phyloP scores from a whole-genome alignment of 2,329 filamentous ascomycete species.

The Verticillium albo-atrum region DNA sequence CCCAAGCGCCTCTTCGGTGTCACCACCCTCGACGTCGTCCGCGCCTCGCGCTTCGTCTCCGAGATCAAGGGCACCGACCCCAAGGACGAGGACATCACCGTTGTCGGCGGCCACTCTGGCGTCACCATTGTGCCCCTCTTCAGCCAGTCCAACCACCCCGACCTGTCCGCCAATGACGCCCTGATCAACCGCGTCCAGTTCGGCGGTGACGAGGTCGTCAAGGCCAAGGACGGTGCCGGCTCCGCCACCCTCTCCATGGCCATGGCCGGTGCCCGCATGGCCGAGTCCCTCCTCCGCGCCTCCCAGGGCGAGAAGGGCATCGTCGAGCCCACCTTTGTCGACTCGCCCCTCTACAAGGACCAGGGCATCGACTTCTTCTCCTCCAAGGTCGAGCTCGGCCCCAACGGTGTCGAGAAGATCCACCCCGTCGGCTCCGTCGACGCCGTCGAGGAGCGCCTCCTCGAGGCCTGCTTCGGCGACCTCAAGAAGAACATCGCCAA shows the following conservation, averaged over 20 bases:
- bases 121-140: slow-evolving; percentile 98
- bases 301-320: slow-evolving; percentile 91
- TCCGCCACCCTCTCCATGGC: slow-evolving; percentile 99
- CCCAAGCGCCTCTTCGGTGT: slow-evolving; percentile 99
- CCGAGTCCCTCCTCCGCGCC: slow-evolving; percentile 91
- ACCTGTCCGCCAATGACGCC: slow-evolving; percentile 71
- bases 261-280: slow-evolving; percentile 80
- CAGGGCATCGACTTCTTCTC: slow-evolving; percentile 97
- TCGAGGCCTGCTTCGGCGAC: slow-evolving; percentile 79
- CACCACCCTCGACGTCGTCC: slow-evolving; percentile 97
- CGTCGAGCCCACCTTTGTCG: slow-evolving; percentile 93
- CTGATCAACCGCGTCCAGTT: slow-evolving; percentile 97
- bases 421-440: slow-evolving; percentile 80
- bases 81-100: slow-evolving; percentile 87
- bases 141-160: slow-evolving; percentile 84
- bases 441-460: slow-evolving; percentile 80
- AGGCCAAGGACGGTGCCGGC: slow-evolving; percentile 97
- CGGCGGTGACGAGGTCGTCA: slow-evolving; percentile 97
- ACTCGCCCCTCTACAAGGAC: slow-evolving; percentile 97
- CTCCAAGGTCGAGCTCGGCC: slow-evolving; percentile 91
- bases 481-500: slow-evolving; percentile 95
- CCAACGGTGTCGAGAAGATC: slow-evolving; percentile 93
- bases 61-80: slow-evolving; percentile 90
- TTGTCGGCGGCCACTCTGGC: slow-evolving; percentile 95
- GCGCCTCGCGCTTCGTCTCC: slow-evolving; percentile 95